These are phyloP conservation scores for Babjeviella inositovora DNA, from an alignment of 805 yeast genomes.

Conservation along the genomic window DNA sequence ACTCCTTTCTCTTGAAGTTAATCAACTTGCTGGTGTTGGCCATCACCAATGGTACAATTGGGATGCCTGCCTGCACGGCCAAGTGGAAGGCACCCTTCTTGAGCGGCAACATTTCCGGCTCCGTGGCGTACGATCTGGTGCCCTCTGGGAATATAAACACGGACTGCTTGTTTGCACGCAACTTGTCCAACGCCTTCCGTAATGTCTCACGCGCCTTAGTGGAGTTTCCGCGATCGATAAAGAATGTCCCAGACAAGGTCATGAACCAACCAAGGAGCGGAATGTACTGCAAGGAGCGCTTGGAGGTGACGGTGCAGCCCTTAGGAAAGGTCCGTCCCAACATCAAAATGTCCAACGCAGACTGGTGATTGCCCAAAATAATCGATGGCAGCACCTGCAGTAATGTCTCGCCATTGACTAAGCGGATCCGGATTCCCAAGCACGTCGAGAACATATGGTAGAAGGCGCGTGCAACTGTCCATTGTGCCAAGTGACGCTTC, in stretches of 20 bases:
- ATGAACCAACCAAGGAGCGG: conserved; percentile 97
- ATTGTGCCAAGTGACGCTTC: conserved; percentile 70
- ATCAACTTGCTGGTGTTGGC: conserved; percentile 71
- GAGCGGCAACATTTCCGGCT: conserved; percentile 66
- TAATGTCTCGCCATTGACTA: conserved; percentile 50
- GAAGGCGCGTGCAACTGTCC: conserved; percentile 77
- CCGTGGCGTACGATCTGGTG: conserved; percentile 67
- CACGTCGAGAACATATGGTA: conserved; percentile 40
- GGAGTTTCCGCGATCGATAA: conserved; percentile 70
- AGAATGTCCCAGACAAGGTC: conserved; percentile 80
- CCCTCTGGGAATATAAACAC: conserved; percentile 96
- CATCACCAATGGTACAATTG: conserved; percentile 78
- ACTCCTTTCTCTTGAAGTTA: conserved; percentile 41
- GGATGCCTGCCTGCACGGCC: conserved; percentile 85
- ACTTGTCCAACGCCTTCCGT: conserved; percentile 44
- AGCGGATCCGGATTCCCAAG: conserved; percentile 54
- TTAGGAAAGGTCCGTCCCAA: conserved; percentile 78
- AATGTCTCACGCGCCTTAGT: conserved; percentile 64
- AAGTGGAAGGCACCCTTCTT: conserved; percentile 97
- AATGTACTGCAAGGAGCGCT: conserved; percentile 63
- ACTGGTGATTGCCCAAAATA: conserved; percentile 79
- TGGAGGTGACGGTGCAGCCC: conserved; percentile 86
- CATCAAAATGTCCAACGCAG: conserved; percentile 69
- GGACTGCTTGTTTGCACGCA: conserved; percentile 52
- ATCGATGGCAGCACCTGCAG: conserved; percentile 56